Conservation (phyloP, 495 filamentous ascomycete species). For the Platismatia glauca region DNA sequence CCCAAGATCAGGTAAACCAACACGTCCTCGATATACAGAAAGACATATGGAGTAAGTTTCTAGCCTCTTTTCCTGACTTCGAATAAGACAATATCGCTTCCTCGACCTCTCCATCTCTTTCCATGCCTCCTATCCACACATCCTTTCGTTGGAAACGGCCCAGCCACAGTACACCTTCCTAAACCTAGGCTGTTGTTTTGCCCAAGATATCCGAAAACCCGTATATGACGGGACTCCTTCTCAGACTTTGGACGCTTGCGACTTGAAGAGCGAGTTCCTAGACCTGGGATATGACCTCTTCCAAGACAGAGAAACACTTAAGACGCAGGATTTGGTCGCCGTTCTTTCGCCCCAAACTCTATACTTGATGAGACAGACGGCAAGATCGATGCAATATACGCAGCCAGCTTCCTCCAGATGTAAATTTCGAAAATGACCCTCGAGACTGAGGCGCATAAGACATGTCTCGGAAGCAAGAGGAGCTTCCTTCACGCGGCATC, state of each 20-base stretch:
- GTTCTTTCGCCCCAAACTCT: constrained; percentile 37
- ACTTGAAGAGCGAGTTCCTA: constrained; percentile 40
- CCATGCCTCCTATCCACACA: constrained; percentile 29
- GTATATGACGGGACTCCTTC: constrained; percentile 37
- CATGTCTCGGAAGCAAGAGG: background rate
- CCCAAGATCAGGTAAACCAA: too few relatives aligned
- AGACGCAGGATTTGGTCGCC: constrained; percentile 26
- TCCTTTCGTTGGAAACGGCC: constrained; percentile 33
- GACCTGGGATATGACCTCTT: constrained; percentile 45
- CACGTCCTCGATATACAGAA: background rate
- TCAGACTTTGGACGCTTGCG: constrained; percentile 36
- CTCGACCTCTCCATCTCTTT: constrained; percentile 35
- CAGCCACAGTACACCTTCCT: constrained; percentile 25
- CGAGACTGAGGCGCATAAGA: background rate
- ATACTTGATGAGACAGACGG: constrained; percentile 31
- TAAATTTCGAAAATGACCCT: background rate
- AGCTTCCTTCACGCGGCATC: background rate
- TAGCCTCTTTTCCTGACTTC: background rate
- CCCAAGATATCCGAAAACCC: constrained; percentile 37
- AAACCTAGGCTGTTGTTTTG: constrained; percentile 41
- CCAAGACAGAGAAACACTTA: constrained; percentile 30
- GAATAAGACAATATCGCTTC: constrained; percentile 43
- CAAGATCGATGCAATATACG: constrained; percentile 47
- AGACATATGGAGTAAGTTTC: background rate
- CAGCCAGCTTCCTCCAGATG: constrained; percentile 42